Evolutionary conservation across 78 protist genomes (phyloP), one percentile per base, ranked within the genome.

Genomic region (Dictyostelium capitatum): DNA sequence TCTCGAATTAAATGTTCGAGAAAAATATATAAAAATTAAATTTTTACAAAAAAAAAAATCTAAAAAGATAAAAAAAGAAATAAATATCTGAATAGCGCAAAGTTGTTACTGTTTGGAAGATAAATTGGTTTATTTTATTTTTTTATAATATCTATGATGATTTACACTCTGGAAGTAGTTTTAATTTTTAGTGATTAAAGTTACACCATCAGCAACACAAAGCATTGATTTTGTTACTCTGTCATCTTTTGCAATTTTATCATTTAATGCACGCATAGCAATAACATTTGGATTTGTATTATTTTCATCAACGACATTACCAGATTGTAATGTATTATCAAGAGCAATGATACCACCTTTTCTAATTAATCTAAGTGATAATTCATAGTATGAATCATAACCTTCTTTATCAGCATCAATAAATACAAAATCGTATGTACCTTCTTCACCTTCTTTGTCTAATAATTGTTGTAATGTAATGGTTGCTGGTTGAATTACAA

Each of bases 391-490:
- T 19, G 46, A 15, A 20, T 77, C 95, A 64, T 96, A 96, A 32
- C 70, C 30, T 11, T 53, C n/a, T 62, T 96, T 96, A 57, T 96
- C 97, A 25, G 97, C 97, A 85, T 96, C 97, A n/a, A 96, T 96
- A 67, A 96, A 96, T 20, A 89, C 48, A 2, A 95, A 95, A 81
- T 96, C 97, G 67, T 82, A 80, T 0, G 97, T 94, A 59, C 95
- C 97, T 17, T 11, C 53, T 65, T 89, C 75, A 30, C 85, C 83
- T 12, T 54, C 72, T 5, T 37, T n/a, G 23, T 70, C 90, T n/a
- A 95, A 32, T n/a, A 95, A 50, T 20, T 83, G 28, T 46, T 67
- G 80, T 28, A 96, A 83, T 14, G 96, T 79, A 23, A 93, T 82
- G 1, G 74, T 32, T 19, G 97, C 97, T 56, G 97, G 96, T 70